Conservation (phyloP, 176 grass and related monocot genomes). For the Rhynchospora pubera region DNA sequence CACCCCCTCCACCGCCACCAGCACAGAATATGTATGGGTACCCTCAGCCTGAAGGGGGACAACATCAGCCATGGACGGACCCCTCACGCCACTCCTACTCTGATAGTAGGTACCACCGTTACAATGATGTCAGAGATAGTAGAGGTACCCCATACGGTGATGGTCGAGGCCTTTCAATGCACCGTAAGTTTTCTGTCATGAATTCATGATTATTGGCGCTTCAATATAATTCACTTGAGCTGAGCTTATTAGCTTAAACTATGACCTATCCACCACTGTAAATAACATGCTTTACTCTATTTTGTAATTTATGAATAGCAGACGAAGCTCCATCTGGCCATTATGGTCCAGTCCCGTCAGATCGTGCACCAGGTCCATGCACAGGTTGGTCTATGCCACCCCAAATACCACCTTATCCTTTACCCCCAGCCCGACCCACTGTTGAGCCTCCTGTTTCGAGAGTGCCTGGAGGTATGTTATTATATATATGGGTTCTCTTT, state of each 20-base stretch:
- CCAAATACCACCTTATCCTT: slow-evolving; percentile 47
- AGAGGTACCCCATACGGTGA: slow-evolving; percentile 42
- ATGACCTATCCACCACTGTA: background rate
- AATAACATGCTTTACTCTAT: background rate
- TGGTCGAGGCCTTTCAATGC: slow-evolving; percentile 42
- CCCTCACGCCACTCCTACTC: slow-evolving; percentile 22
- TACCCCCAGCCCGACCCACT: slow-evolving; percentile 32
- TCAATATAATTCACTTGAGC: background rate
- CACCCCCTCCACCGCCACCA: slow-evolving; percentile 47
- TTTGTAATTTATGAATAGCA: background rate
- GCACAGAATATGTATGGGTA: slow-evolving; percentile 58
- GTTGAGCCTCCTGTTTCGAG: slow-evolving; percentile 49
- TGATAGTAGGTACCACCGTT: slow-evolving; percentile 41
- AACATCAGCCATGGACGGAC: slow-evolving; percentile 32
- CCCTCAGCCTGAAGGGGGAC: slow-evolving; percentile 43
- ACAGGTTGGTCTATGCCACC: slow-evolving; percentile 56
- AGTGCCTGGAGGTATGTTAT: slow-evolving; percentile 42
- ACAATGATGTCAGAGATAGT: slow-evolving; percentile 35
- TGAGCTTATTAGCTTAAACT: background rate
- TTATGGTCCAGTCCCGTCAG: slow-evolving; percentile 35
- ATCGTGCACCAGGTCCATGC: slow-evolving; percentile 53
- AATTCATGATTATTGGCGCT: background rate
- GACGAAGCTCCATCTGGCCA: slow-evolving; percentile 38
- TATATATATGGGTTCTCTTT: background rate
- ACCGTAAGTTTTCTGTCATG: slow-evolving; percentile 32